Percentiles rank a stretch among this genome's conserved stretches.
phyloP scores from a whole-genome alignment of 2,329 filamentous ascomycete species.

The Xylariomycetidae sp. region DNA sequence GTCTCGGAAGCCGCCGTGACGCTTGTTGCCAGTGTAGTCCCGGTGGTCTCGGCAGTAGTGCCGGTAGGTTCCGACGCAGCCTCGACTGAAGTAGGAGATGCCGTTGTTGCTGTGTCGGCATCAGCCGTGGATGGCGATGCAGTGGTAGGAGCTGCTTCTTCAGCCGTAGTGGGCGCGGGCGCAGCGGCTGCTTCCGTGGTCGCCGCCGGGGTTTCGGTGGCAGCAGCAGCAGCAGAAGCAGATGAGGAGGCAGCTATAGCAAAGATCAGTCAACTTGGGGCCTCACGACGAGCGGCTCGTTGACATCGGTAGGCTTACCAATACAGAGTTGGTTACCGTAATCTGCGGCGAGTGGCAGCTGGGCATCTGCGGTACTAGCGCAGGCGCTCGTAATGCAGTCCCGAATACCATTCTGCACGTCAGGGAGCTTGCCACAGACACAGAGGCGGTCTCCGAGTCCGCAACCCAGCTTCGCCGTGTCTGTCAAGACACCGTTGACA shows the following conservation, averaged over 20 bases:
- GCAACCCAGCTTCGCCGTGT: slow-evolving; percentile 18
- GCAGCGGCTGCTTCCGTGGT: slow-evolving; percentile 5
- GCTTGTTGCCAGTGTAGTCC: neutral
- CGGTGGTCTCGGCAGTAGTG: slow-evolving; percentile 4
- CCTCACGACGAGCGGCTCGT: neutral
- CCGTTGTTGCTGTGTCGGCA: slow-evolving; percentile 7
- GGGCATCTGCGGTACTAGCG: slow-evolving; percentile 17
- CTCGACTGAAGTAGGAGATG: slow-evolving; percentile 5
- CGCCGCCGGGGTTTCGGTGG: slow-evolving; percentile 8
- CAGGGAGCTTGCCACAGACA: slow-evolving; percentile 30
- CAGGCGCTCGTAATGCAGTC: slow-evolving; percentile 33
- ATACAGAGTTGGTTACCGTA: slow-evolving; percentile 24
- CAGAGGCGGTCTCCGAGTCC: slow-evolving; percentile 27
- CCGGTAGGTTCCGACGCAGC: slow-evolving; percentile 1
- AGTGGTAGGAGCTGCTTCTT: slow-evolving; percentile 3
- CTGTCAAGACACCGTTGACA: slow-evolving; percentile 19
- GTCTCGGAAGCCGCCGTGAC: slow-evolving; percentile 1
- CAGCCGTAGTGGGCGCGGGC: slow-evolving; percentile 4
- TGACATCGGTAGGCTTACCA: no score
- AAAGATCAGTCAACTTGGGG: slow-evolving; percentile 1
- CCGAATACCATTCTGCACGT: slow-evolving; percentile 28
- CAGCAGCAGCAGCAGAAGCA: slow-evolving; percentile 5
- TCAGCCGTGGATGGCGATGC: no score
- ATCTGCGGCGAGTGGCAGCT: slow-evolving; percentile 22
- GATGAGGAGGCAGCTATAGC: slow-evolving; percentile 13